Base-by-base conservation (phyloP, 2,329 filamentous ascomycete genomes). In the Fusarium sp. region DNA sequence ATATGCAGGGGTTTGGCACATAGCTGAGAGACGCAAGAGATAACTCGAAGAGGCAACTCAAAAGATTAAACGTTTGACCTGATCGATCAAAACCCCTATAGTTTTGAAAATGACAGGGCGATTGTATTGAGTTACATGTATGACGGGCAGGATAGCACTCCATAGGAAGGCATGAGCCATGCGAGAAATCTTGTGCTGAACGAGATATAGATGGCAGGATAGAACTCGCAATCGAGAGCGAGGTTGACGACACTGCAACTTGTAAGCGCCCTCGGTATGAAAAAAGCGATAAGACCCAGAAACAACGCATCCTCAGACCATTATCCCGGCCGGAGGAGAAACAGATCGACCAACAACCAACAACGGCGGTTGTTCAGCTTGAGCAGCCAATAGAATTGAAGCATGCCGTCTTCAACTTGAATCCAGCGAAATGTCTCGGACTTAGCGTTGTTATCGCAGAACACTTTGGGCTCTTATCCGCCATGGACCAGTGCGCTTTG, bases 1-100 rank as follows among this genome's bases (percentile, higher is more conserved):
- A 17, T 33, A 15, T 56, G 77, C 65, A 68, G 58, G 65, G 59
- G 14, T 57, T 26, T 52, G 59, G 59, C 23, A 23, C 33, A 52
- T 11, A 26, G 8, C 42, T 14, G 7, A 41, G 38, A 18, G 38
- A 41, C 17, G 32, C 60, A 52, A 53, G 23, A 33, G 23, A 35
- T 12, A 60, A 4, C 37, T 46, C 33, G 33, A 66, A 49, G 2
- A 4, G 14, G 48, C 26, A 38, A 30, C 10, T 35, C 44, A 42
- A 14, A 41, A 9, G 20, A 56, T 46, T 13, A 2, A 12, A 5
- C 15, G 7, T 32, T 26, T 37, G 6, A 38, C 26, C 12, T 37
- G 14, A 11, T 20, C 32, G 35, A 17, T 12, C 33, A 26, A 11
- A 8, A 13, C 5, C 26, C n/a, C n/a, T 38, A 11, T 1, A 20